Percentiles rank a stretch among this genome's conserved stretches.
Conservation (phyloP, 768 basidiomycete species). For the Tulasnella sp. region DNA sequence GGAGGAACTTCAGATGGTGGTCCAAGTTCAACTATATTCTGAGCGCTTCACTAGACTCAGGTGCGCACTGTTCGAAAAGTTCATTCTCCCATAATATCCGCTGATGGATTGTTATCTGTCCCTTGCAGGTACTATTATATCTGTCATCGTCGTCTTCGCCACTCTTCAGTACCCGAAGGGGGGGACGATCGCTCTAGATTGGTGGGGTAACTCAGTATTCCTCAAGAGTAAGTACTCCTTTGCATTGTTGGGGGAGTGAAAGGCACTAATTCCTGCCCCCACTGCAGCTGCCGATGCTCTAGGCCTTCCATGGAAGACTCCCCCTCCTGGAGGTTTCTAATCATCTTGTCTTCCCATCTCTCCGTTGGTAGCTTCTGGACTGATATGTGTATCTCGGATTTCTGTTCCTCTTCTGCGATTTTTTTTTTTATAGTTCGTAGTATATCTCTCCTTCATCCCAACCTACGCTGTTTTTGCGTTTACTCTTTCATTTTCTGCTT, state of each 20-base stretch:
- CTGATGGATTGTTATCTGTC: not conserved
- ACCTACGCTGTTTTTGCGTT: not conserved
- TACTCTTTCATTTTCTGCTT: not conserved
- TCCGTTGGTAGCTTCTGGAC: not conserved
- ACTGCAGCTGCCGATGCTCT: slow-evolving; percentile 4
- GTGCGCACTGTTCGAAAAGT: slow-evolving; percentile 7
- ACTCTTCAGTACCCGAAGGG: slow-evolving; percentile 29
- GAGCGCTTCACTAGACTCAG: slow-evolving; percentile 34
- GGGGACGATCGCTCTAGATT: slow-evolving; percentile 26
- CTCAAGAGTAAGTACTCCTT: slow-evolving; percentile 8
- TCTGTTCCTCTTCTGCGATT: not conserved
- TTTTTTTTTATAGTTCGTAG: not conserved
- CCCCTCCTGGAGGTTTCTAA: not conserved
- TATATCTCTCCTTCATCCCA: slow-evolving; percentile 1
- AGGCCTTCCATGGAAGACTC: not conserved
- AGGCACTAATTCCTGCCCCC: not conserved
- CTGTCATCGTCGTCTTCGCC: slow-evolving; percentile 34
- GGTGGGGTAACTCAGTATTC: slow-evolving; percentile 30
- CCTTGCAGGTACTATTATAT: slow-evolving; percentile 28
- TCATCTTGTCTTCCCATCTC: not conserved
- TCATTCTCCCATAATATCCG: not conserved
- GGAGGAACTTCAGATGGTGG: slow-evolving; percentile 37
- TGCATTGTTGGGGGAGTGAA: not conserved
- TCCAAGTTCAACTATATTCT: slow-evolving; percentile 42
- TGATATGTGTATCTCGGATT: slow-evolving; percentile 2